A percentile compares a stretch with the other conserved stretches of the same genome.
Evolutionary conservation across 1,284 basidiomycete species (phyloP).

Genomic region (Pseudozyma hubeiensis): DNA sequence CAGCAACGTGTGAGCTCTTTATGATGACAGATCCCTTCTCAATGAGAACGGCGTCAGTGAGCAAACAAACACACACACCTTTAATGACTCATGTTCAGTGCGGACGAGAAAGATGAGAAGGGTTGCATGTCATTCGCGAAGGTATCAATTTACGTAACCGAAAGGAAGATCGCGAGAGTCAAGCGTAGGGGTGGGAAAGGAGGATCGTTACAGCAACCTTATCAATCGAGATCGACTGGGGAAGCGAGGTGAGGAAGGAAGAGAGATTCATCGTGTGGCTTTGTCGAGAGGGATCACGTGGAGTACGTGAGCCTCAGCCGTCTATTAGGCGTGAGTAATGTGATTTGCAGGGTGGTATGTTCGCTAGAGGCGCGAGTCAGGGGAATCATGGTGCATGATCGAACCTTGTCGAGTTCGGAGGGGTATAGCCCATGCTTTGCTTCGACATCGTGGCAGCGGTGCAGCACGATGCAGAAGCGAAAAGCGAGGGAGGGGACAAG

Average conservation of each 20-base stretch:
- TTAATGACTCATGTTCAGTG: background rate
- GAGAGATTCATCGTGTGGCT: too few relatives aligned
- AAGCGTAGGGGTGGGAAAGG: too few relatives aligned
- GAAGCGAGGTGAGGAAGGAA: too few relatives aligned
- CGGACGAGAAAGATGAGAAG: background rate
- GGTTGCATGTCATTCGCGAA: background rate
- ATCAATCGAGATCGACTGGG: too few relatives aligned
- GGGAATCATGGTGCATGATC: constrained; percentile 52
- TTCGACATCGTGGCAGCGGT: too few relatives aligned
- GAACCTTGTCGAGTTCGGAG: constrained; percentile 50
- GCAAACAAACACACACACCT: too few relatives aligned
- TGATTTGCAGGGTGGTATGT: constrained; percentile 26
- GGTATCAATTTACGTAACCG: too few relatives aligned
- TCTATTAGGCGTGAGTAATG: constrained; percentile 16
- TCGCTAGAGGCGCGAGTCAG: constrained; percentile 20
- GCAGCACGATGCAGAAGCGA: background rate
- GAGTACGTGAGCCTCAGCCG: background rate
- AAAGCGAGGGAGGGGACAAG: constrained; percentile 28
- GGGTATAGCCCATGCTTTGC: constrained; percentile 37
- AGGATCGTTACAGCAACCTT: too few relatives aligned
- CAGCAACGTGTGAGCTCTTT: too few relatives aligned
- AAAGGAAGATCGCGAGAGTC: too few relatives aligned
- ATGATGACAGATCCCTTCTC: too few relatives aligned
- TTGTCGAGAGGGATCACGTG: background rate
- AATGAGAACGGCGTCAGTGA: too few relatives aligned